These are phyloP conservation scores for Manihot esculenta DNA, from an alignment of 441 rosid species.

Conservation along the genomic window DNA sequence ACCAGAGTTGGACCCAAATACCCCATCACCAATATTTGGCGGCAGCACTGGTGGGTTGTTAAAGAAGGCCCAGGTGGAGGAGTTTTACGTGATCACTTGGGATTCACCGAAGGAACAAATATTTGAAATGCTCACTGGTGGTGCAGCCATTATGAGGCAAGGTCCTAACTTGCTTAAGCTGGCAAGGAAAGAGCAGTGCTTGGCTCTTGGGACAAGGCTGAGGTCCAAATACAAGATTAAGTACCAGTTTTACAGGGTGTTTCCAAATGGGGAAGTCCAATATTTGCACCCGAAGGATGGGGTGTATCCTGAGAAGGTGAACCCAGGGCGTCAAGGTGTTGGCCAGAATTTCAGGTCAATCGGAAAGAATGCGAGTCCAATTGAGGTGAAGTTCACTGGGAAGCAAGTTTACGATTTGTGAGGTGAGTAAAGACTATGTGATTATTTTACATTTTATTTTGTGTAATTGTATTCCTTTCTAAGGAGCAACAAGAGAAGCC, in stretches of 20 bases:
- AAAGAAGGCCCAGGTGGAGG: constrained; percentile 76
- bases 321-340: constrained; percentile 67
- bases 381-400: constrained; percentile 80
- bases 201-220: constrained; percentile 66
- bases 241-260: constrained; percentile 79
- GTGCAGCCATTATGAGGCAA: constrained; percentile 74
- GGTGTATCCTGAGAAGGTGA: constrained; percentile 76
- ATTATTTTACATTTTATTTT: not conserved
- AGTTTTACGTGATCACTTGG: constrained; percentile 85
- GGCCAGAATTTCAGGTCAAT: constrained; percentile 69
- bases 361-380: constrained; percentile 68
- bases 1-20: constrained; percentile 62
- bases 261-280: constrained; percentile 64
- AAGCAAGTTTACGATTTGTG: constrained; percentile 55
- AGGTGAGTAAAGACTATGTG: not conserved
- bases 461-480: not conserved
- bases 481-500: not conserved
- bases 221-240: constrained; percentile 82
- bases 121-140: constrained; percentile 81
- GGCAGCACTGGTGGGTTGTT: constrained; percentile 79
- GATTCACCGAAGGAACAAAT: constrained; percentile 74
- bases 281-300: constrained; percentile 83
- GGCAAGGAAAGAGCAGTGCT: constrained; percentile 87
- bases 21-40: constrained; percentile 81
- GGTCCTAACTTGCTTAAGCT: constrained; percentile 73